Percentiles rank a stretch among this genome's conserved stretches.
phyloP scores from a whole-genome alignment of 345 rosid species.

The Capsella bursapastoris region DNA sequence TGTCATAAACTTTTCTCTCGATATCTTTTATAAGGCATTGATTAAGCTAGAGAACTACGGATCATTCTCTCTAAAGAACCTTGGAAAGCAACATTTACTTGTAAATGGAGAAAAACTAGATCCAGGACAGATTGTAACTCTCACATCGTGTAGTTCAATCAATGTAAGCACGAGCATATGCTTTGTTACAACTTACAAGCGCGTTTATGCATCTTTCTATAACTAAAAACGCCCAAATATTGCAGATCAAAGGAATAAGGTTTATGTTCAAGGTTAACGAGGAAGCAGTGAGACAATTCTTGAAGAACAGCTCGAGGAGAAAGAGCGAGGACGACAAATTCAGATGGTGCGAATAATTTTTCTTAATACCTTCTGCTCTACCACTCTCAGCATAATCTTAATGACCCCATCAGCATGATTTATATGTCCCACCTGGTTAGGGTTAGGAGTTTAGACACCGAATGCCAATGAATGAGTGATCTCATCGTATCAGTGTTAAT shows the following conservation, averaged over 20 bases:
- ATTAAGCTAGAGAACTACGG: conserved; percentile 68
- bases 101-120: conserved; percentile 63
- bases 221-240: conserved; percentile 15
- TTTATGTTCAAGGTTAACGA: conserved; percentile 63
- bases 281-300: conserved; percentile 55
- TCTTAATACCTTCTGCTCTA: conserved; percentile 9
- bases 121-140: conserved; percentile 47
- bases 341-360: conserved; percentile 50
- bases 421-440: conserved; percentile 3
- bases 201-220: neutral
- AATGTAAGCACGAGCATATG: conserved; percentile 49
- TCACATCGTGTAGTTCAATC: conserved; percentile 60
- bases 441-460: conserved; percentile 1
- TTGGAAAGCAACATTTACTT: conserved; percentile 60
- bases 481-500: neutral
- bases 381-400: conserved; percentile 20
- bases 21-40: conserved; percentile 55
- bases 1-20: conserved; percentile 13
- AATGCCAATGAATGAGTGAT: conserved; percentile 22
- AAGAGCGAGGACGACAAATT: conserved; percentile 45
- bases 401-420: conserved; percentile 19
- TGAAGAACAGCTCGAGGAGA: conserved; percentile 36
- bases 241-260: conserved; percentile 69
- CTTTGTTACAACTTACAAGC: neutral
- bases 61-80: conserved; percentile 67